A percentile compares a stretch with the other conserved stretches of the same genome.
Evolutionary conservation across 1,284 basidiomycete genomes (phyloP).

Genomic region (Albatrellus sp.): DNA sequence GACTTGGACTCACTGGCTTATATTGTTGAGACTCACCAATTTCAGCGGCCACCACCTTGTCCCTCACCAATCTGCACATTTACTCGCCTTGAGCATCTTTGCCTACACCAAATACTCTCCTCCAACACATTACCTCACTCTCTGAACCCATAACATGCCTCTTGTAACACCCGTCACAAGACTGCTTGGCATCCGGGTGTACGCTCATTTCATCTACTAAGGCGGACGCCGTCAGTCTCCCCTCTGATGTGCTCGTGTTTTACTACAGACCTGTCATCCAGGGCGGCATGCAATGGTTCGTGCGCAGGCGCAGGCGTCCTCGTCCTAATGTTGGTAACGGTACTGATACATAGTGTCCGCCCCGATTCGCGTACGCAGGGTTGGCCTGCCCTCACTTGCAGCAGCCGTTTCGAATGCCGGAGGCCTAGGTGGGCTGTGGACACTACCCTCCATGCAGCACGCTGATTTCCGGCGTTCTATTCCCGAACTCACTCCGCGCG

Average conservation of each 20-base stretch:
- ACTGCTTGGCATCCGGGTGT: slow-evolving; percentile 44
- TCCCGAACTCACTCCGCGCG: too few relatives aligned
- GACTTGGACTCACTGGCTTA: too few relatives aligned
- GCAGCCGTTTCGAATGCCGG: slow-evolving; percentile 83
- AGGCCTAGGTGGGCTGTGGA: slow-evolving; percentile 47
- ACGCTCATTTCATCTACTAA: neutral
- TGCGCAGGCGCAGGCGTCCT: slow-evolving; percentile 20
- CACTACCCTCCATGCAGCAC: too few relatives aligned
- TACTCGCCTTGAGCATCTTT: too few relatives aligned
- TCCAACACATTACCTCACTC: too few relatives aligned
- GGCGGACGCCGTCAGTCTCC: neutral
- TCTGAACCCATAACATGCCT: too few relatives aligned
- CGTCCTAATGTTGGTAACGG: neutral
- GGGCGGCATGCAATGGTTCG: slow-evolving; percentile 76
- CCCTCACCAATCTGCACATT: too few relatives aligned
- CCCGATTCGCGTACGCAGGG: slow-evolving; percentile 30
- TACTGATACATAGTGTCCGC: slow-evolving; percentile 1
- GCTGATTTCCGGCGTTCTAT: too few relatives aligned
- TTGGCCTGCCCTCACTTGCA: slow-evolving; percentile 61
- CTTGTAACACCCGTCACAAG: slow-evolving; percentile 38
- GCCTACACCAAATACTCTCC: too few relatives aligned
- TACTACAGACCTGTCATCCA: slow-evolving; percentile 55
- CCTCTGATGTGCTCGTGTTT: slow-evolving; percentile 9
- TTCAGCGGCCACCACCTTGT: too few relatives aligned
- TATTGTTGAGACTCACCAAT: too few relatives aligned